Evolutionary conservation across 768 basidiomycete species (phyloP).

Genomic region (Agaricus sinodeliciosus): DNA sequence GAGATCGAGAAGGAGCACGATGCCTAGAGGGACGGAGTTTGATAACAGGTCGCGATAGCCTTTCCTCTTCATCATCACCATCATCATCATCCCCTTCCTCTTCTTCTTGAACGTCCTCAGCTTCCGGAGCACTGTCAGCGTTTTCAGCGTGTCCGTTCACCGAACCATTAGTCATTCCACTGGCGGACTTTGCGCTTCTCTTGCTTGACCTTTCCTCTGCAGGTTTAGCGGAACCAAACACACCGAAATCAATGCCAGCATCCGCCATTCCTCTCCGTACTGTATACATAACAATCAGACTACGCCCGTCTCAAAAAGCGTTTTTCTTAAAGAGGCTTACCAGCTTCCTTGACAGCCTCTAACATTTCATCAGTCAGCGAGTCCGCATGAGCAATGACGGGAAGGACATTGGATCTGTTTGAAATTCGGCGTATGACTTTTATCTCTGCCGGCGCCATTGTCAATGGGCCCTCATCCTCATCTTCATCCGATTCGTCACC

Average conservation of each 20-base stretch:
- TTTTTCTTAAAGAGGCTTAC: slow-evolving; percentile 21
- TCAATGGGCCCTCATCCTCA: slow-evolving; percentile 41
- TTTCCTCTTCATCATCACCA: slow-evolving; percentile 42
- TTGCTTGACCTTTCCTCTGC: slow-evolving; percentile 22
- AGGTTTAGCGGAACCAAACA: slow-evolving; percentile 45
- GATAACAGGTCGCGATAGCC: slow-evolving; percentile 68
- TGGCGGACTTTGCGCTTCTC: slow-evolving; percentile 29
- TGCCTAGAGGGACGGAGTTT: slow-evolving; percentile 56
- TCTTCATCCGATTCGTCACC: slow-evolving; percentile 37
- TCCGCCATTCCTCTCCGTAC: slow-evolving; percentile 61
- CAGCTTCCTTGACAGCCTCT: slow-evolving; percentile 58
- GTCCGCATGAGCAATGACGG: slow-evolving; percentile 75
- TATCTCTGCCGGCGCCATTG: slow-evolving; percentile 75
- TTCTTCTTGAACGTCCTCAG: slow-evolving; percentile 25
- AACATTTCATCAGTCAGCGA: slow-evolving; percentile 79
- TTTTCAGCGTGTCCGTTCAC: slow-evolving; percentile 16
- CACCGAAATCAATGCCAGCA: slow-evolving; percentile 69
- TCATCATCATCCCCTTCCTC: slow-evolving; percentile 37
- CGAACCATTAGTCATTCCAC: slow-evolving; percentile 20
- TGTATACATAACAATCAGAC: slow-evolving; percentile 13
- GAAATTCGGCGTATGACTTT: slow-evolving; percentile 73
- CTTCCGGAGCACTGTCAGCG: slow-evolving; percentile 18
- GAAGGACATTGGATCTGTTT: slow-evolving; percentile 71
- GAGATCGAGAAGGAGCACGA: slow-evolving; percentile 53
- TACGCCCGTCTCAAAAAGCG: not conserved